These are phyloP conservation scores for Agroathelia rolfsii DNA, from an alignment of 1,284 basidiomycete genomes.

Conservation along the genomic window DNA sequence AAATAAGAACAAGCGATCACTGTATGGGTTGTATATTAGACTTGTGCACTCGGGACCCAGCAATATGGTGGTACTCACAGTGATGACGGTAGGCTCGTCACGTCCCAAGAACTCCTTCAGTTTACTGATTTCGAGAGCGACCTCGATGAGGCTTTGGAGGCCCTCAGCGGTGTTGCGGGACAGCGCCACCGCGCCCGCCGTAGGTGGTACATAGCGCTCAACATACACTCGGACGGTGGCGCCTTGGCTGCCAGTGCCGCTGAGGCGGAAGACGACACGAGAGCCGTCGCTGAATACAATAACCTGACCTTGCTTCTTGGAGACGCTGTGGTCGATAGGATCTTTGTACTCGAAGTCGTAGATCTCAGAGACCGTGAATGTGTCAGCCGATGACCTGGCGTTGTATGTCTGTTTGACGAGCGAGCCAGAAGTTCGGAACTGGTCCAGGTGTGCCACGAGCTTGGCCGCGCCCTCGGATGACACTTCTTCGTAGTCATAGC, in stretches of 20 bases:
- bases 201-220: slow-evolving; percentile 78
- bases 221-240: slow-evolving; percentile 92
- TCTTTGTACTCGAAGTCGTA: slow-evolving; percentile 96
- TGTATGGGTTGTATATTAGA: too few species aligned
- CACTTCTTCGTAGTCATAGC: slow-evolving; percentile 99
- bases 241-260: slow-evolving; percentile 91
- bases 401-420: slow-evolving; percentile 61
- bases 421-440: slow-evolving; percentile 55
- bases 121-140: slow-evolving; percentile 78
- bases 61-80: slow-evolving; percentile 63
- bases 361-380: slow-evolving; percentile 73
- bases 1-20: too few species aligned
- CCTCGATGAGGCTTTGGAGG: slow-evolving; percentile 90
- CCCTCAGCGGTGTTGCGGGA: slow-evolving; percentile 77
- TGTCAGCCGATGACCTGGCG: slow-evolving; percentile 54
- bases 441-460: slow-evolving; percentile 74
- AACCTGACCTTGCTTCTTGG: slow-evolving; percentile 93
- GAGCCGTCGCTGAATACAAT: slow-evolving; percentile 87
- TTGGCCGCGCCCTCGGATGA: slow-evolving; percentile 83
- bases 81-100: slow-evolving; percentile 93
- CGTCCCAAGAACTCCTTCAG: slow-evolving; percentile 80
- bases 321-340: slow-evolving; percentile 90
- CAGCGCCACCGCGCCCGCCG: slow-evolving; percentile 69
- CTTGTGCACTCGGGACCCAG: too few species aligned
- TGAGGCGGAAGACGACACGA: slow-evolving; percentile 91